phyloP scores from a whole-genome alignment of 768 basidiomycete species.

The Naematelia aurantialba region DNA sequence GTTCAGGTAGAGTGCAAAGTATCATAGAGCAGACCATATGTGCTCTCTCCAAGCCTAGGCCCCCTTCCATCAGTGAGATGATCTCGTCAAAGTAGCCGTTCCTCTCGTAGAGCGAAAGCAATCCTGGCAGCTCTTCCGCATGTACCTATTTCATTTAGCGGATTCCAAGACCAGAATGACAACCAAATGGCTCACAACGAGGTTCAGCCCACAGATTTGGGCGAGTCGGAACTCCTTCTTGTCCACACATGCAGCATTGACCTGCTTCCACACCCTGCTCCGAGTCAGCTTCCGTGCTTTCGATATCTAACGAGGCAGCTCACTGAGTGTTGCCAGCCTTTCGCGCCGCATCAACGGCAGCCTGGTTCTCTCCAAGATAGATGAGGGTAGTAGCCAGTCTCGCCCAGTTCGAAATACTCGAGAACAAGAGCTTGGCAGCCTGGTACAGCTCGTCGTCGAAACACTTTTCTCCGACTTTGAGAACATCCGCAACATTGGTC shows the following conservation, averaged over 20 bases:
- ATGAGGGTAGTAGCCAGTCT: constrained; percentile 95
- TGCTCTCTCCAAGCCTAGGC: constrained; percentile 90
- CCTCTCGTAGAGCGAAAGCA: constrained; percentile 77
- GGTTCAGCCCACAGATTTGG: constrained; percentile 97
- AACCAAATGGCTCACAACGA: constrained; percentile 68
- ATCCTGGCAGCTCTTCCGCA: constrained; percentile 54
- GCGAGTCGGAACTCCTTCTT: constrained; percentile 95
- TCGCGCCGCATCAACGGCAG: constrained; percentile 97
- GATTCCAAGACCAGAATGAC: background rate
- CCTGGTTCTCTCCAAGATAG: constrained; percentile 95
- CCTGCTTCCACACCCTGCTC: constrained; percentile 99
- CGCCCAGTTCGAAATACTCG: constrained; percentile 98
- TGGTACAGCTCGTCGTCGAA: constrained; percentile 98
- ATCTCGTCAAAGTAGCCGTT: constrained; percentile 93
- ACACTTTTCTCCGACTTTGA: constrained; percentile 98
- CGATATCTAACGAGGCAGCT: background rate
- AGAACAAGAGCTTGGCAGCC: constrained; percentile 90
- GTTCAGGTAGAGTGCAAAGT: background rate
- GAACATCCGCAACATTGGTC: constrained; percentile 96
- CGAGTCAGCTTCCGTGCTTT: background rate
- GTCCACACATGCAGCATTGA: constrained; percentile 96
- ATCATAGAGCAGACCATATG: constrained; percentile 57
- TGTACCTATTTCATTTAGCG: constrained; percentile 23
- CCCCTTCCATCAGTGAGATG: constrained; percentile 84
- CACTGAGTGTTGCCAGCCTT: constrained; percentile 99